Evolutionary conservation across 78 protist species (phyloP).

Genomic region (Dictyostelium capitatum): DNA sequence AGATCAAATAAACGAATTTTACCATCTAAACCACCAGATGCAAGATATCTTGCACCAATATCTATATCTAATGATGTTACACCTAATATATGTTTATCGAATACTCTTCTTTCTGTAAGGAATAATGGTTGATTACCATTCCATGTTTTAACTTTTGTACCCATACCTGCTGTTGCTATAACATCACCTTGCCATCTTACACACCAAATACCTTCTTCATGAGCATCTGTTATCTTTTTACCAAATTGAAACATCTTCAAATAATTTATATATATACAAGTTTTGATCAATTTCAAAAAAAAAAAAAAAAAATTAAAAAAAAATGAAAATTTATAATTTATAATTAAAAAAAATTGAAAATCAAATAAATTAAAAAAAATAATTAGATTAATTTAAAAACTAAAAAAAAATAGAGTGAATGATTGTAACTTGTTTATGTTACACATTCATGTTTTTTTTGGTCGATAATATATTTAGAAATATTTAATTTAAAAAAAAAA

Average conservation of each 20-base stretch:
- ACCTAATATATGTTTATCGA: constrained; percentile 63
- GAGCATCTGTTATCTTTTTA: constrained; percentile 60
- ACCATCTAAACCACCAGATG: constrained; percentile 48
- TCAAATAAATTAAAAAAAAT: background rate
- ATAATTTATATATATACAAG: background rate
- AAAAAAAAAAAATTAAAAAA: too few species aligned
- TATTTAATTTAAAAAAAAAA: background rate
- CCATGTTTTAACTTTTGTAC: constrained; percentile 65
- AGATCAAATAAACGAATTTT: constrained; percentile 41
- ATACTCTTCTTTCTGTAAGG: constrained; percentile 39
- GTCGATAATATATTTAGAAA: too few species aligned
- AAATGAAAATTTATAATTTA: background rate
- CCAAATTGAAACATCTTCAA: constrained; percentile 46
- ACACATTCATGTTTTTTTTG: too few species aligned
- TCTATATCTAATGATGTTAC: constrained; percentile 70
- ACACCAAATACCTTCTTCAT: constrained; percentile 79
- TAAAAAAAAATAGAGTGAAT: background rate
- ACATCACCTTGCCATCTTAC: constrained; percentile 59
- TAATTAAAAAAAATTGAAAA: background rate
- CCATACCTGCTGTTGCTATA: constrained; percentile 78
- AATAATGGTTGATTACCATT: constrained; percentile 35
- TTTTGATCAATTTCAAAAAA: too few species aligned
- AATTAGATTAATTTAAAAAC: background rate
- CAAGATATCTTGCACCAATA: constrained; percentile 19
- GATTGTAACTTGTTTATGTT: too few species aligned